These are phyloP conservation scores for Mucor plumbeus DNA, from an alignment of 371 early-diverging fungal species.

Conservation along the genomic window DNA sequence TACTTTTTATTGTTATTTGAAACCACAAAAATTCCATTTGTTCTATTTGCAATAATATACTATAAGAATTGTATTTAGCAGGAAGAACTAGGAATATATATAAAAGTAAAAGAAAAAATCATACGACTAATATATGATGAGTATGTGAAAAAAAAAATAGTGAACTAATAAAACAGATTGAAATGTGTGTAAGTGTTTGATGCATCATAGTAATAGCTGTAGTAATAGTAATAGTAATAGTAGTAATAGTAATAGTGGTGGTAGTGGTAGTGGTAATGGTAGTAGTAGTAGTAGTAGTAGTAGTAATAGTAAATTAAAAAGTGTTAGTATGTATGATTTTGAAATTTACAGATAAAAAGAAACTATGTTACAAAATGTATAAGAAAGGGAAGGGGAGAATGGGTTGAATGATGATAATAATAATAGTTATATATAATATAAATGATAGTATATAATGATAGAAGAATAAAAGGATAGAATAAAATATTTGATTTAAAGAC, in stretches of 20 bases:
- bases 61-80: no score
- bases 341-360: neutral
- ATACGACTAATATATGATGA: neutral
- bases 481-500: slow-evolving; percentile 19
- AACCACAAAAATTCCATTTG: neutral
- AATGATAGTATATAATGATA: neutral
- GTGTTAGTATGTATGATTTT: neutral
- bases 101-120: neutral
- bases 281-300: neutral
- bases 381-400: neutral
- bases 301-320: neutral
- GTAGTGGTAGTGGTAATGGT: neutral
- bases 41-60: neutral
- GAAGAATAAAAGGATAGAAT: neutral
- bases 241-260: neutral
- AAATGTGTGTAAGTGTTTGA: neutral
- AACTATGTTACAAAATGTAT: neutral
- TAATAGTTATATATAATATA: neutral
- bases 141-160: neutral
- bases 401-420: neutral
- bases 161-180: neutral
- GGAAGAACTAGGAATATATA: neutral
- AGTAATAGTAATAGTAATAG: neutral
- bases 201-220: no score
- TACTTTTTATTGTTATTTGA: neutral